Base-by-base conservation (phyloP, 129 eudicot genomes). In the Calendula officinalis region DNA sequence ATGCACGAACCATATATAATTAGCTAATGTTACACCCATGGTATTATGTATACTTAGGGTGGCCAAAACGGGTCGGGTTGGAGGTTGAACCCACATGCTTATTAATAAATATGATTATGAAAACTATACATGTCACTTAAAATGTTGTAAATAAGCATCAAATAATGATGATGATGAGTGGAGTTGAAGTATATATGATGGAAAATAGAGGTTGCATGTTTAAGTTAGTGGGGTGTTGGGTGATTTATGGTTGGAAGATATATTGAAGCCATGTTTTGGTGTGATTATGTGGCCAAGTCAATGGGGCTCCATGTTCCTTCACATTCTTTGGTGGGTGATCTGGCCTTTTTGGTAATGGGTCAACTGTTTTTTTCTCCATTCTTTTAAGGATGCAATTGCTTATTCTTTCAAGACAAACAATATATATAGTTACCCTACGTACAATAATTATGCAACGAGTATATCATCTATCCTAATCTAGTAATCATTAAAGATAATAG, bases 251-350 rank as follows among this genome's bases (percentile, higher is more conserved):
- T 64, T 64, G 41, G 62, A 56, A 34, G 43, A 56, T n/a, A n/a
- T n/a, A n/a, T 56, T 36, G 69, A 64, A 48, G 46, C 35, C 46
- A 64, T 64, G 44, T 64, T 15, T 34, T 47, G 34, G 69, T 47
- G 56, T 60, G 50, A 40, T 22, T n/a, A 1, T n/a, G 65, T 60
- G 52, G 42, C 67, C 46, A 22, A 62, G 54, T 35, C 69, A 46
- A 68, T 55, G 56, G 45, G 64, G 39, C 54, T 56, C 72, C 72
- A 67, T 67, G 63, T 67, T 68, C 64, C 56, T 68, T 68, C 65
- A 56, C 73, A 68, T 56, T 68, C 73, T 68, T 68, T 56, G 74
- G 74, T 68, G 74, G 73, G 65, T 68, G 73, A 68, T 44, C 35
- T 56, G 66, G 74, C 56, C 27, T 68, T 68, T 68, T 68, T 56